phyloP scores from a whole-genome alignment of 2,329 filamentous ascomycete species.

The Clonostachys solani region DNA sequence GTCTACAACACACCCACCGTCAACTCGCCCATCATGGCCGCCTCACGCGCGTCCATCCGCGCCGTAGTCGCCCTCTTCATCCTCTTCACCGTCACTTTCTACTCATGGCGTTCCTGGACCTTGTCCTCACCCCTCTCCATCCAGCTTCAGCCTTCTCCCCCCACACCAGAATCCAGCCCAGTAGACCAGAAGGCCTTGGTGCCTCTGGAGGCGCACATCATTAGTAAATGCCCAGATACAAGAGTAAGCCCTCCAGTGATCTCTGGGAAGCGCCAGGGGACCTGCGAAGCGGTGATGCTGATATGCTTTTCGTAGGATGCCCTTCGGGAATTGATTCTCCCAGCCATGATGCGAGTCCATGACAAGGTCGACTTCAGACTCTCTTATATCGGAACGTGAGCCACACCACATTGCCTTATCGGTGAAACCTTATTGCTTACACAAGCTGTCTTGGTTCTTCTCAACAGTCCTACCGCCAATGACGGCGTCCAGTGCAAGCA shows the following conservation, averaged over 20 bases:
- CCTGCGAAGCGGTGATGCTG: neutral
- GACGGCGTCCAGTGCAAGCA: slow-evolving; percentile 87
- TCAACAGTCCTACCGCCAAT: slow-evolving; percentile 60
- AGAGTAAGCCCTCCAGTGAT: slow-evolving; percentile 33
- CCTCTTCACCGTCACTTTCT: slow-evolving; percentile 6
- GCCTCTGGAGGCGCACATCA: slow-evolving; percentile 89
- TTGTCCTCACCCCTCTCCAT: neutral
- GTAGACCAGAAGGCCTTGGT: slow-evolving; percentile 33
- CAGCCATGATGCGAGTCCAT: slow-evolving; percentile 76
- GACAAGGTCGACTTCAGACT: slow-evolving; percentile 88
- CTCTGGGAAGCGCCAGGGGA: neutral
- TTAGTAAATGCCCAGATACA: slow-evolving; percentile 95
- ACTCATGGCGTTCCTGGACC: neutral
- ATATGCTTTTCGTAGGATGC: slow-evolving; percentile 52
- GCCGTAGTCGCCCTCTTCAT: slow-evolving; percentile 14
- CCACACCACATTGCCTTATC: neutral
- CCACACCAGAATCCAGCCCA: too few species aligned
- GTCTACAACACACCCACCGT: slow-evolving; percentile 6
- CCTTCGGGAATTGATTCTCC: slow-evolving; percentile 74
- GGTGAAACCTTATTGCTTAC: neutral
- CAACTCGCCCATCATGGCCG: slow-evolving; percentile 8
- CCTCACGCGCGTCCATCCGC: slow-evolving; percentile 12
- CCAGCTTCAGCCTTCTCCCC: neutral
- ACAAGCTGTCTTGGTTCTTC: neutral
- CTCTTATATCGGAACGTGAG: slow-evolving; percentile 81